phyloP scores from a whole-genome alignment of 2,329 filamentous ascomycete genomes.

The Pseudogymnoascus sp. region DNA sequence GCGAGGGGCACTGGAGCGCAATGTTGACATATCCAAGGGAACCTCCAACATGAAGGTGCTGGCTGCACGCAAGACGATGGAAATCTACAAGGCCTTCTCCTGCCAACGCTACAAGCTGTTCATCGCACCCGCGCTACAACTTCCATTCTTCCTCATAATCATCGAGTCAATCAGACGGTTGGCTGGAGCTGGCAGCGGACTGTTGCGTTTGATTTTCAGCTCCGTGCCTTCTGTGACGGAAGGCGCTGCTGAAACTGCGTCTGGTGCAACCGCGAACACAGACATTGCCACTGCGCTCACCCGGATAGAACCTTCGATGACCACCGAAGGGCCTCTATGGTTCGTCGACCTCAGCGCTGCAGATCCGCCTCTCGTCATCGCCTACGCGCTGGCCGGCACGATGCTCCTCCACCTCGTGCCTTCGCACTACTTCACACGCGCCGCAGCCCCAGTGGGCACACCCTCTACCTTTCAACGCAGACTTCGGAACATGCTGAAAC shows the following conservation, averaged over 20 bases:
- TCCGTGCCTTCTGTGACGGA: background rate
- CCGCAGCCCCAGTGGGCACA: slow-evolving; percentile 1
- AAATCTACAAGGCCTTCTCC: slow-evolving; percentile 31
- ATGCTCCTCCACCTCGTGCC: slow-evolving; percentile 42
- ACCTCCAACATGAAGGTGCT: slow-evolving; percentile 19
- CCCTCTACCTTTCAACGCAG: slow-evolving; percentile 22
- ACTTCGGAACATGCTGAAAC: slow-evolving; percentile 30
- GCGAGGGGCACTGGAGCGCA: slow-evolving; percentile 21
- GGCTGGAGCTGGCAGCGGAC: slow-evolving; percentile 36
- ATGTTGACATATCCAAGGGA: slow-evolving; percentile 21
- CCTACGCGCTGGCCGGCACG: slow-evolving; percentile 40
- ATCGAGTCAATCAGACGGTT: slow-evolving; percentile 43
- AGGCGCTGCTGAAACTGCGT: background rate
- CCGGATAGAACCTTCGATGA: slow-evolving; percentile 42
- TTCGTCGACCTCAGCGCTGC: slow-evolving; percentile 49
- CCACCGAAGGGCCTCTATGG: slow-evolving; percentile 54
- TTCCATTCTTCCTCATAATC: slow-evolving; percentile 40
- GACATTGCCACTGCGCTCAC: slow-evolving; percentile 21
- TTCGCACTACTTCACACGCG: slow-evolving; percentile 12
- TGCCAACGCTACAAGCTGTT: slow-evolving; percentile 31
- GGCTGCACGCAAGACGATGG: slow-evolving; percentile 18
- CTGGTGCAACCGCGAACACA: slow-evolving; percentile 11
- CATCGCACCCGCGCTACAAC: slow-evolving; percentile 30
- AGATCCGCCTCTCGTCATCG: slow-evolving; percentile 45
- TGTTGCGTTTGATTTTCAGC: slow-evolving; percentile 32